Evolutionary conservation across 148 eudicot species (phyloP).

Genomic region (Silene latifolia): DNA sequence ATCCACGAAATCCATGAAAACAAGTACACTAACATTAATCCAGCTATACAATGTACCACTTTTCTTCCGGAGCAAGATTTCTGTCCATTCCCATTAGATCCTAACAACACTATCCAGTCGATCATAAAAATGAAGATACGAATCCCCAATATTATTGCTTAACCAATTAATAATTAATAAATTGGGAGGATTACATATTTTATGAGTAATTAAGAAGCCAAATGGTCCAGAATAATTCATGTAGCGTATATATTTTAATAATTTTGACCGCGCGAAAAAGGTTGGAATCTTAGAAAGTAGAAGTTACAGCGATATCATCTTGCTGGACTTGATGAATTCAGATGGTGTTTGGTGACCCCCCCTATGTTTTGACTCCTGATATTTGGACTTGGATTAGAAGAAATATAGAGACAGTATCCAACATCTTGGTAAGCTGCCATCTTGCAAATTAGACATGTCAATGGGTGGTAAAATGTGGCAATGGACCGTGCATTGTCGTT

Average conservation of each 20-base stretch:
- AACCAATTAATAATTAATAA: too few species aligned
- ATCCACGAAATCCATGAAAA: slow-evolving; percentile 16
- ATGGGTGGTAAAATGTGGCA: too few species aligned
- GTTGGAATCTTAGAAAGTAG: neutral
- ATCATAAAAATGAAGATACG: neutral
- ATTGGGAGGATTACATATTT: neutral
- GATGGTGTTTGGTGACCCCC: too few species aligned
- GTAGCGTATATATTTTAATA: neutral
- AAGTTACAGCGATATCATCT: neutral
- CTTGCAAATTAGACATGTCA: too few species aligned
- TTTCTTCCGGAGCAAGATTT: slow-evolving; percentile 15
- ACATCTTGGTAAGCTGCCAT: too few species aligned
- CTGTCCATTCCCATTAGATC: slow-evolving; percentile 4
- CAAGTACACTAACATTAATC: slow-evolving; percentile 8
- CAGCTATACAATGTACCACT: slow-evolving; percentile 1
- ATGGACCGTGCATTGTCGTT: too few species aligned
- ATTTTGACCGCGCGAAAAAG: neutral
- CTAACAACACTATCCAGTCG: neutral
- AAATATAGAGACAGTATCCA: too few species aligned
- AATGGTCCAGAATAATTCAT: neutral
- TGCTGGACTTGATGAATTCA: neutral
- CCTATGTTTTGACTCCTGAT: too few species aligned
- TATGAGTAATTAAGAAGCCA: neutral
- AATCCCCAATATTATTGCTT: slow-evolving; percentile 6
- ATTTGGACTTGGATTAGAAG: too few species aligned